Conservation (phyloP, 495 filamentous ascomycete genomes). For the Penicillium atrosanguineum region DNA sequence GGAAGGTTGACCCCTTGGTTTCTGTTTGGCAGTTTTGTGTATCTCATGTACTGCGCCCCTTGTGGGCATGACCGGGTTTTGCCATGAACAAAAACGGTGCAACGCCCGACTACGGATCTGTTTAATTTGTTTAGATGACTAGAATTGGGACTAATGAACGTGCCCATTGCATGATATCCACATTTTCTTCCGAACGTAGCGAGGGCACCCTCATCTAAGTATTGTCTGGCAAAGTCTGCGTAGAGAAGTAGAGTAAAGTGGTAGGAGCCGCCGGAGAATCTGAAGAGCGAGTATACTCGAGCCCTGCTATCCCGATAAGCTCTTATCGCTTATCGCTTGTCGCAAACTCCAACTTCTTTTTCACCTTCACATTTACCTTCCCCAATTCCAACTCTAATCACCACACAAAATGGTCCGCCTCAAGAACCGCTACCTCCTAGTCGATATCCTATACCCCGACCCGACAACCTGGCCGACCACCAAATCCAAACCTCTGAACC, state of each 20-base stretch:
- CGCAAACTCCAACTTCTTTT: constrained; percentile 7
- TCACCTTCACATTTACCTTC: neutral
- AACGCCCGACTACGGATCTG: constrained; percentile 28
- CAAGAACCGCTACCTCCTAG: constrained; percentile 90
- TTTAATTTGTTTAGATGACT: constrained; percentile 37
- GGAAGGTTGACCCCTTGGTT: constrained; percentile 38
- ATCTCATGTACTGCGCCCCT: constrained; percentile 35
- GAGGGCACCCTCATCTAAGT: too few relatives aligned
- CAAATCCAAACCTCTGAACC: neutral
- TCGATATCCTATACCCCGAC: constrained; percentile 86
- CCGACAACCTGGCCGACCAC: constrained; percentile 34
- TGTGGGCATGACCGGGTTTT: constrained; percentile 29
- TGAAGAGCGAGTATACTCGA: too few relatives aligned
- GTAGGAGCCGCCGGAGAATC: neutral
- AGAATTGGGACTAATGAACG: constrained; percentile 32
- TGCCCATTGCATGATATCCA: constrained; percentile 28
- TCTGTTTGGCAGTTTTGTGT: constrained; percentile 34
- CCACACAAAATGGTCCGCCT: constrained; percentile 75
- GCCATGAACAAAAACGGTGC: constrained; percentile 22
- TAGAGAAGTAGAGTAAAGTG: neutral
- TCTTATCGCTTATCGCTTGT: constrained; percentile 21
- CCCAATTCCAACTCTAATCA: neutral
- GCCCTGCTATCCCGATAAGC: constrained; percentile 1
- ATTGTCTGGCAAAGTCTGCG: neutral
- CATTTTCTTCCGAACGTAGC: neutral